Base-by-base conservation (phyloP, 108 stramenopile species). In the Schizochytrium sp. region DNA sequence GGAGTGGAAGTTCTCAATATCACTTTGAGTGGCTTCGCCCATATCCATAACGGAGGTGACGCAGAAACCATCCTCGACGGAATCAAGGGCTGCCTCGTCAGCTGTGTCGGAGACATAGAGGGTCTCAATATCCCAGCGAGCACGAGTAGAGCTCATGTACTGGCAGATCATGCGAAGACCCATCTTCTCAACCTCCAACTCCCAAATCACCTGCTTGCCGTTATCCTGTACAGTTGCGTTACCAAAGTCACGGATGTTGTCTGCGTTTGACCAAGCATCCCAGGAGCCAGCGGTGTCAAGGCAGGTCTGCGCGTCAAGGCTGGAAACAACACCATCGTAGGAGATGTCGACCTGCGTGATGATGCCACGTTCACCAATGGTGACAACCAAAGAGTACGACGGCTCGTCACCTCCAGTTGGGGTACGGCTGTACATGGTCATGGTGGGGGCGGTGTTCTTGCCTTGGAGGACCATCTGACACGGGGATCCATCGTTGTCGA, bases 51-150 rank as follows among this genome's bases (percentile, higher is more conserved):
- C 64, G 3, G 64, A 69, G 15, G 64, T 69, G 64, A 69, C 64
- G 64, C 64, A 69, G 64, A 28, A 69, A 44, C 64, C 64, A 15
- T 69, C 64, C 44, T 69, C 64, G 12, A 8, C 44, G 64, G 64
- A 69, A 44, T 38, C 44, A 1, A 38, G 12, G 64, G 64, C 64
- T 38, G 64, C 64, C 64, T 69, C 42, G 42, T 69, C 64, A 7
- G 64, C 64, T 38, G 64, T 69, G 64, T 69, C 64, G 19, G 28
- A 5, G 12, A 69, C 64, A 3, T 69, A 69, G 2, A 69, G 64
- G 64, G 40, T 69, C 42, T 69, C 64, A 15, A 69, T 44, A 38
- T 69, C 64, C 64, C 64, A 69, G 64, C 64, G 64, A 7, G 64
- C 64, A 44, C 64, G 64, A 1, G 10, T 8, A 15, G 7, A 5